A percentile compares a stretch with the other conserved stretches of the same genome.
Conservation (phyloP, 225 moss, liverwort and hornwort species). For the Thuidium tamariscinum region DNA sequence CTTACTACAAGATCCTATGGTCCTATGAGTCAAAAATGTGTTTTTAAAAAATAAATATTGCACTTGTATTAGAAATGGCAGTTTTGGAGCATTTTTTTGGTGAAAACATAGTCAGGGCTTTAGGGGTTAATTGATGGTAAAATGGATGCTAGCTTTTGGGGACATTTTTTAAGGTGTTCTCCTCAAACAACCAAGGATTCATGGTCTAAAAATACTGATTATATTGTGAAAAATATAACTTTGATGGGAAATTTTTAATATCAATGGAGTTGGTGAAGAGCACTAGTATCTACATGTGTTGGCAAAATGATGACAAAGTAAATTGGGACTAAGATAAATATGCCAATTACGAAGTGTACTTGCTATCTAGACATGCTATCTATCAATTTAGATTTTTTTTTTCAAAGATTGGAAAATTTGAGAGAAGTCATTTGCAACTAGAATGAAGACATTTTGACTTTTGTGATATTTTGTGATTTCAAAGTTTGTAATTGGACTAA, state of each 20-base stretch:
- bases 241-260: neutral
- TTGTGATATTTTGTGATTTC: neutral
- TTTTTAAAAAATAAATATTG: too few species aligned
- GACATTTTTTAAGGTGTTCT: neutral
- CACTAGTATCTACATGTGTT: neutral
- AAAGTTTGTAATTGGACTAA: neutral
- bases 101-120: too few species aligned
- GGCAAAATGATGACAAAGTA: neutral
- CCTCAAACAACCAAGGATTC: neutral
- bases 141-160: neutral
- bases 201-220: neutral
- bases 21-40: too few species aligned
- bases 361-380: neutral
- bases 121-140: neutral
- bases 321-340: neutral
- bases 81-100: too few species aligned
- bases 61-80: too few species aligned
- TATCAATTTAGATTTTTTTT: neutral
- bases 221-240: neutral
- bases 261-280: neutral
- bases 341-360: neutral
- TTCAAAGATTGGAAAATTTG: neutral
- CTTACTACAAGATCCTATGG: too few species aligned
- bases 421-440: neutral
- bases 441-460: neutral